These are phyloP conservation scores for Malassezia brasiliensis DNA, from an alignment of 1,284 basidiomycete genomes.

Conservation along the genomic window DNA sequence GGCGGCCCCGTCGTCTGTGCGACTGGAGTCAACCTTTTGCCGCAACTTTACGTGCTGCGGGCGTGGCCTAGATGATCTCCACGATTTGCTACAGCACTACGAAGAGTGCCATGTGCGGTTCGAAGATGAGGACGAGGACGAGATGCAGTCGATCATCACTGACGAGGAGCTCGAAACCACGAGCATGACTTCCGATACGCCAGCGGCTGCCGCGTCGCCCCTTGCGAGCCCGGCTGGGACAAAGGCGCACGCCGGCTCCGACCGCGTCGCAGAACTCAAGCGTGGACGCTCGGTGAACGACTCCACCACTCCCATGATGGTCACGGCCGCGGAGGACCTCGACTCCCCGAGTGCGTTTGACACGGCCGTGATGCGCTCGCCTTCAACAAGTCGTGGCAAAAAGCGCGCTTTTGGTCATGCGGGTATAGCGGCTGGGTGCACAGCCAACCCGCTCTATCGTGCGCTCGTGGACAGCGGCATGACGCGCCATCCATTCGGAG, in stretches of 20 bases:
- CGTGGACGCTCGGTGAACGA: slow-evolving; percentile 12
- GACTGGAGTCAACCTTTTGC: slow-evolving; percentile 46
- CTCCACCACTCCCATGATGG: slow-evolving; percentile 16
- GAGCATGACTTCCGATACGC: slow-evolving; percentile 7
- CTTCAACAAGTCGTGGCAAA: slow-evolving; percentile 34
- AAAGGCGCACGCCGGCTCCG: slow-evolving; percentile 17
- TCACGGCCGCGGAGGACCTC: slow-evolving; percentile 22
- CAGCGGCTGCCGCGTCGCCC: slow-evolving; percentile 28
- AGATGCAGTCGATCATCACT: slow-evolving; percentile 29
- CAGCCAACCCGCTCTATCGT: slow-evolving; percentile 38
- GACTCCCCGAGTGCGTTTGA: slow-evolving; percentile 41
- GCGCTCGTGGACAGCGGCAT: slow-evolving; percentile 42
- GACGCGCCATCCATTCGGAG: slow-evolving; percentile 25
- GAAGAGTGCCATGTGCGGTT: slow-evolving; percentile 46
- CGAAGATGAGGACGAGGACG: slow-evolving; percentile 42
- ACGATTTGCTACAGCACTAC: slow-evolving; percentile 47
- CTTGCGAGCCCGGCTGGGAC: slow-evolving; percentile 32
- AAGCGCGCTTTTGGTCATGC: slow-evolving; percentile 45
- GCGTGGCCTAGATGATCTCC: slow-evolving; percentile 39
- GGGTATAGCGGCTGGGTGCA: slow-evolving; percentile 20
- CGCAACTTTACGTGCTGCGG: slow-evolving; percentile 47
- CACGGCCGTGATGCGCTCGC: slow-evolving; percentile 36
- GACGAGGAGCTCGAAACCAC: slow-evolving; percentile 38
- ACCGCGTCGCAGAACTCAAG: slow-evolving; percentile 5
- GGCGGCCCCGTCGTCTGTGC: slow-evolving; percentile 34